Percentiles rank a stretch among this genome's conserved stretches.
Evolutionary conservation across 306 rosid species (phyloP).

Genomic region (Glycine soja): DNA sequence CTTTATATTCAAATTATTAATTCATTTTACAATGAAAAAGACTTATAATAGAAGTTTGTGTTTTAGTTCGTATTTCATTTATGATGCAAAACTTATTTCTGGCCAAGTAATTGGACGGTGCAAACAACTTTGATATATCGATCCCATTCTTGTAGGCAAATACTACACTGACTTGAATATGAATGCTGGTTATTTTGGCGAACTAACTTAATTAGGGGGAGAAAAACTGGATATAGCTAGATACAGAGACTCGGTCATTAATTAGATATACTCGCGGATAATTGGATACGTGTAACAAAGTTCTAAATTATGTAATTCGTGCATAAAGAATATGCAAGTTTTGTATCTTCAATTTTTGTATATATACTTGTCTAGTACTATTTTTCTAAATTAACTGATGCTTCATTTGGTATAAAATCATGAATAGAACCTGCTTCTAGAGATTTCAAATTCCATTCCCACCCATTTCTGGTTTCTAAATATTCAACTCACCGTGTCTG

Average conservation of each 20-base stretch:
- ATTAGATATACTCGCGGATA: too few species aligned
- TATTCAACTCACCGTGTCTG: slow-evolving; percentile 30
- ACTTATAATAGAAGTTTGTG: neutral
- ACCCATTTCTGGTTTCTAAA: neutral
- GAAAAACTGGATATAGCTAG: neutral
- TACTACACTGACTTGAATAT: neutral
- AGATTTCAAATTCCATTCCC: slow-evolving; percentile 4
- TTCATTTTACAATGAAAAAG: neutral
- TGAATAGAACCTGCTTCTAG: neutral
- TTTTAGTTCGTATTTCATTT: too few species aligned
- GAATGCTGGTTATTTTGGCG: neutral
- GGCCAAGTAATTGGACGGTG: neutral
- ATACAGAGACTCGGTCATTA: too few species aligned
- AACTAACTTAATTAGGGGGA: neutral
- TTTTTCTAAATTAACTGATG: neutral
- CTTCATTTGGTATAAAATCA: slow-evolving; percentile 22
- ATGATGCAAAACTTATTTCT: neutral
- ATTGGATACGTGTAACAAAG: neutral
- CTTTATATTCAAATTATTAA: neutral
- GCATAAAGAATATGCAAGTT: neutral
- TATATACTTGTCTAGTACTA: neutral
- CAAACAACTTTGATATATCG: neutral
- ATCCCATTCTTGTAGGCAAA: neutral
- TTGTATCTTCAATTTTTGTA: neutral
- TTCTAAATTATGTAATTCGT: neutral